Percentiles rank a stretch among this genome's conserved stretches.
phyloP scores from a whole-genome alignment of 352 stramenopile genomes.

The Phytophthora sp. region DNA sequence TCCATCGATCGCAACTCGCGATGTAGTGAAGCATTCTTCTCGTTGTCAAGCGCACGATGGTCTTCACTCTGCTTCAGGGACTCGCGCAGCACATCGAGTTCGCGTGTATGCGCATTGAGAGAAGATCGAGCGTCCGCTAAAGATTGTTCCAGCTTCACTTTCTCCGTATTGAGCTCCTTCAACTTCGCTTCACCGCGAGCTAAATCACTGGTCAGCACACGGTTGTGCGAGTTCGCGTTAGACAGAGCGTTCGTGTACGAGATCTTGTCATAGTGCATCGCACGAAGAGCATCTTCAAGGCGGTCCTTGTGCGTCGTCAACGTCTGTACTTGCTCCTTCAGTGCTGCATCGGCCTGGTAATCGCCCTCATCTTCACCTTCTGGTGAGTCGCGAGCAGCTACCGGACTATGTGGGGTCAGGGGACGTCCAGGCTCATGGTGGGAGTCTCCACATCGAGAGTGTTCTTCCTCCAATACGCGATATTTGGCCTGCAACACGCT shows the following conservation, averaged over 20 bases:
- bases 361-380: conserved; percentile 3
- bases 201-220: conserved; percentile 65
- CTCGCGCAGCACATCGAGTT: conserved; percentile 66
- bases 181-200: conserved; percentile 61
- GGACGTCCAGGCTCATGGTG: not conserved
- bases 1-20: conserved; percentile 76
- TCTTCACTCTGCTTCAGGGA: conserved; percentile 68
- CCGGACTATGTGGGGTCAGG: not conserved
- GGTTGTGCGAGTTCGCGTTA: conserved; percentile 82
- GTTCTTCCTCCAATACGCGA: conserved; percentile 58
- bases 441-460: conserved; percentile 26
- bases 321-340: conserved; percentile 65
- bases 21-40: conserved; percentile 79
- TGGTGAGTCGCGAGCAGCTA: not conserved
- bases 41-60: conserved; percentile 51
- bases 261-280: conserved; percentile 84
- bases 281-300: conserved; percentile 76
- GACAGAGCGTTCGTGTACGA: conserved; percentile 83
- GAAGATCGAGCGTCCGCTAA: conserved; percentile 46
- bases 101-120: conserved; percentile 47
- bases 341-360: conserved; percentile 7
- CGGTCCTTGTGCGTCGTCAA: conserved; percentile 62
- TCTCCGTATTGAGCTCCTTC: conserved; percentile 45
- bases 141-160: conserved; percentile 52
- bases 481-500: conserved; percentile 55